Base-by-base conservation (phyloP, 768 basidiomycete species). In the Lepiota brunneoincarnata region DNA sequence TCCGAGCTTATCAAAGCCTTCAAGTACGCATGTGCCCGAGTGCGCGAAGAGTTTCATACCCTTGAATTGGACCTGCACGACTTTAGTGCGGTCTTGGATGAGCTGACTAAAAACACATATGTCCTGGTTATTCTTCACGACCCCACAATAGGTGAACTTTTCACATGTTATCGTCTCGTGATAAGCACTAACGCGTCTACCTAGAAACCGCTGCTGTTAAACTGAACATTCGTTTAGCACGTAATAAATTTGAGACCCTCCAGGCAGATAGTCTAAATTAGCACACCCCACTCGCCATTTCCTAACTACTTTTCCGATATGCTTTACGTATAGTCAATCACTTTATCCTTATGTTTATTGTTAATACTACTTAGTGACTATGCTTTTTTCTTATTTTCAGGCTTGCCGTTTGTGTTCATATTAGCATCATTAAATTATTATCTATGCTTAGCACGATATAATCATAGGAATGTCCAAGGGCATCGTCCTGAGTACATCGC, bases 1-100 rank as follows among this genome's bases (percentile, higher is more conserved):
- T 91, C 89, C 9, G 94, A 98, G 70, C 82, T 97, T 56, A 88
- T 99, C 73, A 98, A 98, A 72, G 86, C 87, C 2, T 98, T 98
- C 77, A 93, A 96, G 64, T 85, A 92, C 61, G 88, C 91, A 17
- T 97, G 94, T 69, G 82, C 89, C 53, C 91, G 86, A 40, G 77
- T 91, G 28, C 83, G 87, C 17, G 87, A 91, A 63, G 92, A 93
- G 57, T 95, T 95, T 63, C 81, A 88, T 56, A 83, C 88, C 4
- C 77, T 95, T 24, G 90, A 94, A 71, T 86, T 96, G 82, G 89
- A 93, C 62, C 77, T 91, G 9, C 76, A 82, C 37, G 86, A 91
- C 58, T 95, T 91, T 65, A 92, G 89, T 0, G 92, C 92, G 4
- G 89, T 94, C 26, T 79, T 98, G 20, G 94, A 97, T 61, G 89